Conservation (phyloP, 768 basidiomycete genomes). For the Mycena polygramma region DNA sequence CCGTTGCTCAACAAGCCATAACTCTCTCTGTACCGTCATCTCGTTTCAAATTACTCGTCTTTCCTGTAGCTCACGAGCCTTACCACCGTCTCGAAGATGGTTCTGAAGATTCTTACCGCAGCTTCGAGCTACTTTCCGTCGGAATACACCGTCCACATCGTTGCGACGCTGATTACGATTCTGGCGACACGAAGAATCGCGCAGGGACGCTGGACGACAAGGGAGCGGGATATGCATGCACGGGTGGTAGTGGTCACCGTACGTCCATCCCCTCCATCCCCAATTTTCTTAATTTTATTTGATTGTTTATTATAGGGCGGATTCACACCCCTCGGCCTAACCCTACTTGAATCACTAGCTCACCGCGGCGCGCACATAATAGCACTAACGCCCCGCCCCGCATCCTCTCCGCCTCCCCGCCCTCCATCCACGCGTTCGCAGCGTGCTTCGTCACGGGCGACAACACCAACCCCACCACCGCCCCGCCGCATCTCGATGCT, state of each 20-base stretch:
- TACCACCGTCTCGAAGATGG: conserved; percentile 54
- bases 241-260: conserved; percentile 81
- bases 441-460: conserved; percentile 64
- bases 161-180: conserved; percentile 57
- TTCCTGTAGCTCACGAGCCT: not conserved
- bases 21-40: not conserved
- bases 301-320: conserved; percentile 67
- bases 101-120: conserved; percentile 62
- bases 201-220: conserved; percentile 76
- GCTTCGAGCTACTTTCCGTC: conserved; percentile 63
- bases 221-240: conserved; percentile 83
- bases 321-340: conserved; percentile 80
- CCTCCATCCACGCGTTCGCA: conserved; percentile 80
- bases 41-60: too few species aligned
- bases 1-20: not conserved
- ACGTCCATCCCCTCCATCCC: conserved; percentile 38
- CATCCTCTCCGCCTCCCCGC: conserved; percentile 71
- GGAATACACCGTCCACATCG: conserved; percentile 68
- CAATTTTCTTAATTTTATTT: conserved; percentile 6
- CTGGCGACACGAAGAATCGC: conserved; percentile 69
- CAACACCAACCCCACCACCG: not conserved
- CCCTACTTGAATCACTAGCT: conserved; percentile 75
- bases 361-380: conserved; percentile 83
- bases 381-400: too few species aligned
- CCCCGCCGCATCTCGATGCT: conserved; percentile 80